phyloP scores from a whole-genome alignment of 306 rosid species.

The Quercus berberidifolia region DNA sequence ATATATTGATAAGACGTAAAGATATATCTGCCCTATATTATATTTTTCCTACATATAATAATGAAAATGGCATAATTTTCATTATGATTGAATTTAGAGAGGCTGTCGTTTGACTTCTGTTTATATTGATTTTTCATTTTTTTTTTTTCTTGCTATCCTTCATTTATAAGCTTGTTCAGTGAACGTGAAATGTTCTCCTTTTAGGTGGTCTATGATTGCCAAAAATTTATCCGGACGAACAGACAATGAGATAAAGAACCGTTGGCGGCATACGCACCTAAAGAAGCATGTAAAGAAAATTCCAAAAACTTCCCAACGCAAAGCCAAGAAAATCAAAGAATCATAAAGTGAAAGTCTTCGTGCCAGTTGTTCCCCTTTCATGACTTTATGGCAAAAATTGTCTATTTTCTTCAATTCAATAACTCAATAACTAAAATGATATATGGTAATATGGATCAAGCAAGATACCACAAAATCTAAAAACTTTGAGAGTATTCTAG shows the following conservation, averaged over 20 bases:
- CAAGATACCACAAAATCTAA: too few species aligned
- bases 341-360: background rate
- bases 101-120: slow-evolving; percentile 63
- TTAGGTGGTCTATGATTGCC: slow-evolving; percentile 69
- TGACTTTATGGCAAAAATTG: too few species aligned
- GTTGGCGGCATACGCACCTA: slow-evolving; percentile 62
- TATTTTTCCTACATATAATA: too few species aligned
- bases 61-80: too few species aligned
- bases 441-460: too few species aligned
- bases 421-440: too few species aligned
- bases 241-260: slow-evolving; percentile 63
- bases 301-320: background rate
- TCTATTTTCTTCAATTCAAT: too few species aligned
- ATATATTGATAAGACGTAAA: too few species aligned
- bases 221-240: slow-evolving; percentile 56
- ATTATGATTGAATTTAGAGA: slow-evolving; percentile 35
- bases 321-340: background rate
- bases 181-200: background rate
- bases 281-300: slow-evolving; percentile 23
- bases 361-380: background rate
- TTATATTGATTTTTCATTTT: background rate
- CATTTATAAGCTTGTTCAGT: too few species aligned
- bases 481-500: too few species aligned
- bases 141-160: too few species aligned
- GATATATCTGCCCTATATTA: too few species aligned